phyloP scores from a whole-genome alignment of 2,329 filamentous ascomycete genomes.

The Lachnellula cervina region DNA sequence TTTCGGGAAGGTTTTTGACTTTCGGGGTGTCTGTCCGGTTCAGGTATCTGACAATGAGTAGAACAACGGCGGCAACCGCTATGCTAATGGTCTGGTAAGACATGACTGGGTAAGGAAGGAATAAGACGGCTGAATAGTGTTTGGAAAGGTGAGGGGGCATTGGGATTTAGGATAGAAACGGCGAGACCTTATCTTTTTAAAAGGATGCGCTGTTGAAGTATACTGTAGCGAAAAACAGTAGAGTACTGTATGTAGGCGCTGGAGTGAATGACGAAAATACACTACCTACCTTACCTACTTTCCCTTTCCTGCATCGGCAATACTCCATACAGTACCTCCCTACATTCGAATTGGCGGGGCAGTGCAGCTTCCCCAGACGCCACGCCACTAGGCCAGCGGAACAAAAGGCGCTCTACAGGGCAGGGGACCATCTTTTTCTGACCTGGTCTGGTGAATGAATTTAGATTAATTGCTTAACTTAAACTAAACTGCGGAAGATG shows the following conservation, averaged over 20 bases:
- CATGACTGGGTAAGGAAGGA: conserved; percentile 7
- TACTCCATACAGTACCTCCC: neutral
- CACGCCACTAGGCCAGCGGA: neutral
- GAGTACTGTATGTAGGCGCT: too few relatives aligned
- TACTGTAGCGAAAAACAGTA: neutral
- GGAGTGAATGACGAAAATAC: too few relatives aligned
- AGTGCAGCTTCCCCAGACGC: neutral
- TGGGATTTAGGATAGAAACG: too few relatives aligned
- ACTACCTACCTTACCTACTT: too few relatives aligned
- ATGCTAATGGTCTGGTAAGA: conserved; percentile 22
- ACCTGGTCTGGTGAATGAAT: too few relatives aligned
- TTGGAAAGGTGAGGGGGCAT: too few relatives aligned
- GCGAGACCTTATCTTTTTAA: too few relatives aligned
- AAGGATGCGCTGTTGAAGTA: neutral
- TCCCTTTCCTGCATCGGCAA: too few relatives aligned
- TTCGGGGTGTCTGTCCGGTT: conserved; percentile 51
- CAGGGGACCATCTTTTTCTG: neutral
- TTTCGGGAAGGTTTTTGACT: conserved; percentile 57
- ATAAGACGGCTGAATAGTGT: neutral
- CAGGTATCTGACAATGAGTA: conserved; percentile 30
- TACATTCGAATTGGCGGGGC: neutral
- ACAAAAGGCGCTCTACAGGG: neutral
- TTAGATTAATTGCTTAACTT: neutral
- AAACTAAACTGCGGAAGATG: too few relatives aligned
- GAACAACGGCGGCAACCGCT: conserved; percentile 25